Evolutionary conservation across 2,329 filamentous ascomycete species (phyloP).

Genomic region (Aspergillus sp.): DNA sequence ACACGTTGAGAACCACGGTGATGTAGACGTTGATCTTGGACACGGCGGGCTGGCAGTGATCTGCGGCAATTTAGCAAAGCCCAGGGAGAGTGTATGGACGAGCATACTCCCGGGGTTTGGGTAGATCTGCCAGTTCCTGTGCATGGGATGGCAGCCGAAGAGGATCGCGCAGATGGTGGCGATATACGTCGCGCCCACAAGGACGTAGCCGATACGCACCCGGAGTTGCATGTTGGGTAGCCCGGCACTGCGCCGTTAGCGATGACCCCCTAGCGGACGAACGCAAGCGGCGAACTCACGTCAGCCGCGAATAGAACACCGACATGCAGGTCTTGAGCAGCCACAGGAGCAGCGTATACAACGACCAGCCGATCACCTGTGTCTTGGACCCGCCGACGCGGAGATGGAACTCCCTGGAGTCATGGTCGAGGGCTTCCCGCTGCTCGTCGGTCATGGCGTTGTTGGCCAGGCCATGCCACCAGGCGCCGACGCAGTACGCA

Average conservation of each 20-base stretch:
- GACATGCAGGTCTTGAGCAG: slow-evolving; percentile 45
- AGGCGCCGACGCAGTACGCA: slow-evolving; percentile 39
- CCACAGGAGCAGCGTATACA: slow-evolving; percentile 45
- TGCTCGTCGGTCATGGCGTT: slow-evolving; percentile 45
- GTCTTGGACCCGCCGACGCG: slow-evolving; percentile 44
- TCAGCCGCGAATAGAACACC: slow-evolving; percentile 47
- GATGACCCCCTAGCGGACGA: too few species aligned
- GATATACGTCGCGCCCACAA: slow-evolving; percentile 44
- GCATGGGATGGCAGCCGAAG: slow-evolving; percentile 45
- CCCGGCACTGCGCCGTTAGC: slow-evolving; percentile 24
- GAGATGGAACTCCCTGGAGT: slow-evolving; percentile 36
- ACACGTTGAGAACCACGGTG: slow-evolving; percentile 44
- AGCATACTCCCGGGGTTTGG: slow-evolving; percentile 48
- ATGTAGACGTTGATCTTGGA: slow-evolving; percentile 44
- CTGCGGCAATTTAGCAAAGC: slow-evolving; percentile 13
- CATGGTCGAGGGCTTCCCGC: slow-evolving; percentile 36
- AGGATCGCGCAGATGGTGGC: slow-evolving; percentile 43
- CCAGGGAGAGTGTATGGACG: slow-evolving; percentile 2
- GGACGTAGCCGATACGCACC: slow-evolving; percentile 42
- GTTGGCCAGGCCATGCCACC: slow-evolving; percentile 44
- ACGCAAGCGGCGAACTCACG: too few species aligned
- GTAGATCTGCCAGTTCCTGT: slow-evolving; percentile 50
- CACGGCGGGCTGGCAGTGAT: slow-evolving; percentile 42
- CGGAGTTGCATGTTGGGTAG: slow-evolving; percentile 35
- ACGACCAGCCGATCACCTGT: slow-evolving; percentile 45